Evolutionary conservation across 108 stramenopile genomes (phyloP).

Genomic region (Cylindrotheca fusiformis): DNA sequence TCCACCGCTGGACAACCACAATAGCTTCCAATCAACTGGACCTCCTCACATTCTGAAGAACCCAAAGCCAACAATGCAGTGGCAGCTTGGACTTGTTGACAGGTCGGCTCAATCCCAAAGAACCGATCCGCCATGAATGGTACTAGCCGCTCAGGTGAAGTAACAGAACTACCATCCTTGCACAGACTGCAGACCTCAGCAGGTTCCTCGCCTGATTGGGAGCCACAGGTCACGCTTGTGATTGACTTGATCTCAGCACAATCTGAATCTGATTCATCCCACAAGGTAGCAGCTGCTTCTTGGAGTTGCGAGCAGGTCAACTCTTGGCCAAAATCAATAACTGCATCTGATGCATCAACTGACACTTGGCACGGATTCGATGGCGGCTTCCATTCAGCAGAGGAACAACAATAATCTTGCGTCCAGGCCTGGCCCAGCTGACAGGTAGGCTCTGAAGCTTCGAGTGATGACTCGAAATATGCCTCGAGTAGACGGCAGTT

Average conservation of each 20-base stretch:
- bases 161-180: background rate
- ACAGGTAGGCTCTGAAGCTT: background rate
- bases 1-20: background rate
- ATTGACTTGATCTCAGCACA: background rate
- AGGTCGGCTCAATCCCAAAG: background rate
- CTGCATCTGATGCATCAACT: background rate
- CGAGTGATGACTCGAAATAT: background rate
- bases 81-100: background rate
- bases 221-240: background rate
- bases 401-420: background rate
- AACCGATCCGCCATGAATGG: slow-evolving; percentile 1
- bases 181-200: background rate
- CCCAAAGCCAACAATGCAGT: background rate
- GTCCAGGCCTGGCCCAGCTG: background rate
- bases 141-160: background rate
- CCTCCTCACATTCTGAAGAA: background rate
- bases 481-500: background rate
- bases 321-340: background rate
- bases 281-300: background rate
- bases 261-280: background rate
- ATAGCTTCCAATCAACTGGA: background rate
- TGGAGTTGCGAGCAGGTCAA: background rate
- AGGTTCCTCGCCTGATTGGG: background rate
- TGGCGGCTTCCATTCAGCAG: background rate
- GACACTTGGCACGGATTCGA: background rate